Conservation (phyloP, 768 basidiomycete genomes). For the Rhizopogon salebrosus region DNA sequence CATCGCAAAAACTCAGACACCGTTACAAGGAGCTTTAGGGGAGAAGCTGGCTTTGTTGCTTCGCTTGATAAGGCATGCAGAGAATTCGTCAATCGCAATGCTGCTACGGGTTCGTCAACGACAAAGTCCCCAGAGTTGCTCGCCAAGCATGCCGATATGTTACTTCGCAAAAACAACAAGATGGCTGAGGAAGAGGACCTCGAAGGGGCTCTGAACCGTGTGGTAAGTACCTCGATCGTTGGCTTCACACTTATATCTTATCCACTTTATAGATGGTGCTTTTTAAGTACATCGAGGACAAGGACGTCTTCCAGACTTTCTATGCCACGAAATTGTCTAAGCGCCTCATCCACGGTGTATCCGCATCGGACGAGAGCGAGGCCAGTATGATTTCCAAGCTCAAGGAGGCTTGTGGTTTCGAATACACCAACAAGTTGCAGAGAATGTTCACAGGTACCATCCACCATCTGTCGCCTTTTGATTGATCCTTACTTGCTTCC, state of each 20-base stretch:
- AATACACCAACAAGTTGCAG: slow-evolving; percentile 93
- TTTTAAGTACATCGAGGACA: slow-evolving; percentile 98
- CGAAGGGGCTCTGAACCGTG: slow-evolving; percentile 85
- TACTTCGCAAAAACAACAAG: slow-evolving; percentile 94
- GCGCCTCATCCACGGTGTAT: slow-evolving; percentile 86
- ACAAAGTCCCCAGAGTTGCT: slow-evolving; percentile 89
- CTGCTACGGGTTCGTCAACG: slow-evolving; percentile 77
- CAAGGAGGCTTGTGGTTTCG: slow-evolving; percentile 94
- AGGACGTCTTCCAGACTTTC: slow-evolving; percentile 98
- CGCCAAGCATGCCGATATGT: slow-evolving; percentile 85
- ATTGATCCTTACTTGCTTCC: background rate
- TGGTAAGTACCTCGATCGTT: slow-evolving; percentile 46
- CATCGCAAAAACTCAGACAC: slow-evolving; percentile 90
- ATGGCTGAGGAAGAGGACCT: slow-evolving; percentile 87
- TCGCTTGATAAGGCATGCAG: slow-evolving; percentile 92
- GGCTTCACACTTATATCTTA: slow-evolving; percentile 4
- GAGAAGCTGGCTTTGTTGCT: slow-evolving; percentile 90
- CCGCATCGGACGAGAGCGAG: slow-evolving; percentile 94
- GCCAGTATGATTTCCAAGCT: slow-evolving; percentile 97
- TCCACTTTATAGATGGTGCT: slow-evolving; percentile 71
- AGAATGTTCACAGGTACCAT: slow-evolving; percentile 89
- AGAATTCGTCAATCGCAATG: slow-evolving; percentile 92
- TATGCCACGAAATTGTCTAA: slow-evolving; percentile 92
- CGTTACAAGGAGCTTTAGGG: slow-evolving; percentile 82
- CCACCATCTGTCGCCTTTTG: background rate